Evolutionary conservation across 1,139 yeast genomes (phyloP), one percentile per base, ranked within the genome.

Genomic region (Arxiozyma slooffiae): DNA sequence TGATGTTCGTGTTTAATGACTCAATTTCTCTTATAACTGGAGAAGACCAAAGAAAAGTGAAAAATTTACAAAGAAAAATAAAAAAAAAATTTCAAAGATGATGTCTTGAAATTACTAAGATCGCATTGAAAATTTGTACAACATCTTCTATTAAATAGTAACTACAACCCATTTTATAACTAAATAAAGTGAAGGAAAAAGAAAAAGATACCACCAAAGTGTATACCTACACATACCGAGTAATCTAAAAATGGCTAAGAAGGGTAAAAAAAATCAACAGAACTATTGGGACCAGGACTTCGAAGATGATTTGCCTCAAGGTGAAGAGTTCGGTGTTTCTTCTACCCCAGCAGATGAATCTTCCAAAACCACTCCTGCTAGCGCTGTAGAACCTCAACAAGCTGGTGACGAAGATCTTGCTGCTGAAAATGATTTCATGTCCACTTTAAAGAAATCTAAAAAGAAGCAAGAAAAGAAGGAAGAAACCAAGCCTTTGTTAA

Each of bases 211-310:
- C 36, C 36, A 30, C 36, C n/a, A 30, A n/a, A 14, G 3, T 3
- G n/a, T 4, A 30, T 30, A 30, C 36, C 36, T 30, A 2, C 14
- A 30, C n/a, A 7, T 30, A 30, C 36, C 3, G 14, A 30, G 7
- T 7, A 14, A 11, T 38, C 17, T 51, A 22, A 59, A 52, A 41
- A 69, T 68, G 70, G 74, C 71, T 52, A 71, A 71, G 58, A 71
- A 71, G 57, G 64, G 68, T 47, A 69, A 69, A 62, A 70, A 71
- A 75, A 85, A 80, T 50, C 84, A 80, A 52, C 62, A 62, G 44
- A 90, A 82, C 64, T 77, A 80, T 73, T 85, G 94, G 92, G 96
- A 85, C 53, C 95, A 87, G 54, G 96, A 85, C 7, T 69, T 75
- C 53, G 83, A 78, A 51, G 75, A 73, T 50, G 86, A 80, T 44